Percentiles rank a stretch among this genome's conserved stretches.
These are phyloP conservation scores for Chloris gayana DNA, from an alignment of 176 grass and related monocot genomes.

Conservation along the genomic window DNA sequence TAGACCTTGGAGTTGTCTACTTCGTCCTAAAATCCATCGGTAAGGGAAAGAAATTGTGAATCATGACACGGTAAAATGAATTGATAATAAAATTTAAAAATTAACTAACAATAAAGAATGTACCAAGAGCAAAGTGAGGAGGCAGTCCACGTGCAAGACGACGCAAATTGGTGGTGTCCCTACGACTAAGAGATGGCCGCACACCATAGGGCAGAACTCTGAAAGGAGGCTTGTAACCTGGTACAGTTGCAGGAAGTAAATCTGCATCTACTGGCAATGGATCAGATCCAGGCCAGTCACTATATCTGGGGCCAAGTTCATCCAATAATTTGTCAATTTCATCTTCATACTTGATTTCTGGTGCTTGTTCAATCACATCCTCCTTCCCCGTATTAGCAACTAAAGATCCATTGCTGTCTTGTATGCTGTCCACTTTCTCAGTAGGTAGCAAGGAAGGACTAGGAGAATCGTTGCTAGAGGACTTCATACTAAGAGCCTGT, in stretches of 20 bases:
- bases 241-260: slow-evolving; percentile 63
- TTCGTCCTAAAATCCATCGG: slow-evolving; percentile 63
- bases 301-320: slow-evolving; percentile 79
- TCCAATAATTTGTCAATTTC: slow-evolving; percentile 89
- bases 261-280: slow-evolving; percentile 93
- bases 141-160: slow-evolving; percentile 80
- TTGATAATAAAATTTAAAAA: slow-evolving; percentile 1
- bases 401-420: slow-evolving; percentile 34
- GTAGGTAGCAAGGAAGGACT: slow-evolving; percentile 19
- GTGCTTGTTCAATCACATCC: slow-evolving; percentile 36
- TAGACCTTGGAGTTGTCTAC: slow-evolving; percentile 90
- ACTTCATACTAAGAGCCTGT: slow-evolving; percentile 41
- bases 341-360: slow-evolving; percentile 79
- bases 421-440: slow-evolving; percentile 4
- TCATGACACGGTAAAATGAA: slow-evolving; percentile 23
- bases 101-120: slow-evolving; percentile 22
- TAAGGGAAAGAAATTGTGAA: not conserved
- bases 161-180: slow-evolving; percentile 71
- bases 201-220: slow-evolving; percentile 89
- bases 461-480: slow-evolving; percentile 35
- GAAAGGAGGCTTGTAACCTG: slow-evolving; percentile 79
- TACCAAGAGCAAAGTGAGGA: slow-evolving; percentile 96
- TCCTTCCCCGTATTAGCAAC: slow-evolving; percentile 36
- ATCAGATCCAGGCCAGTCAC: slow-evolving; percentile 79
- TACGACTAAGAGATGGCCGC: slow-evolving; percentile 57